Percentiles rank a stretch among this genome's conserved stretches.
These are phyloP conservation scores for Citrus hindsii DNA, from an alignment of 345 rosid species.

Conservation along the genomic window DNA sequence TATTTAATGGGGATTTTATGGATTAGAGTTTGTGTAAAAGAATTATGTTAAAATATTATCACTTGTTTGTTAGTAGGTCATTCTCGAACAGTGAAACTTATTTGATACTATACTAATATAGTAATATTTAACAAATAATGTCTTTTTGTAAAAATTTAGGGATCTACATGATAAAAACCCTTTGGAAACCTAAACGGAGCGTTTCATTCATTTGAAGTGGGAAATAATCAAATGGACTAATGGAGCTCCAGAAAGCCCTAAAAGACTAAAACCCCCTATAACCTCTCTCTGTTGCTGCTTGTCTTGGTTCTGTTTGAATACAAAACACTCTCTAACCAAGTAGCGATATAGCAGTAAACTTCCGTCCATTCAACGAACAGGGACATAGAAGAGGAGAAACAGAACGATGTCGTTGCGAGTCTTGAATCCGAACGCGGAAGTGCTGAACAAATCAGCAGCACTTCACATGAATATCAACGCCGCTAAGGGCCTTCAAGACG, in stretches of 20 bases:
- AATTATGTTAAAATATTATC: too few species aligned
- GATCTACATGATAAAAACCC: neutral
- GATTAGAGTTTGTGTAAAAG: too few species aligned
- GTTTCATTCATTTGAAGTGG: neutral
- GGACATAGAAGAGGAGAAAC: neutral
- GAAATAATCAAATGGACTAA: neutral
- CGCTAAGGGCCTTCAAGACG: constrained; percentile 94
- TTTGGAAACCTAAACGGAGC: neutral
- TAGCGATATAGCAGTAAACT: neutral
- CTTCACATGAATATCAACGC: constrained; percentile 99
- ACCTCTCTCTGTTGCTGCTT: neutral
- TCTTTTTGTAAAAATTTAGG: neutral
- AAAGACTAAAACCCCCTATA: neutral
- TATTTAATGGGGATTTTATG: constrained; percentile 19
- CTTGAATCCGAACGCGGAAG: constrained; percentile 95
- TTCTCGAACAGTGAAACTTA: too few species aligned
- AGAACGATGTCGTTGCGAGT: constrained; percentile 80
- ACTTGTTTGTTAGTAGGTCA: too few species aligned
- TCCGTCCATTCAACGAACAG: neutral
- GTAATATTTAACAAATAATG: neutral
- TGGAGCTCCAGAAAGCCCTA: constrained; percentile 1
- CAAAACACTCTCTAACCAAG: neutral
- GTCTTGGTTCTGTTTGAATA: neutral
- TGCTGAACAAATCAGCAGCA: constrained; percentile 96
- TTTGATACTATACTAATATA: neutral